Evolutionary conservation across 2,329 filamentous ascomycete species (phyloP).

Genomic region (Aspergillus pseudonomiae): DNA sequence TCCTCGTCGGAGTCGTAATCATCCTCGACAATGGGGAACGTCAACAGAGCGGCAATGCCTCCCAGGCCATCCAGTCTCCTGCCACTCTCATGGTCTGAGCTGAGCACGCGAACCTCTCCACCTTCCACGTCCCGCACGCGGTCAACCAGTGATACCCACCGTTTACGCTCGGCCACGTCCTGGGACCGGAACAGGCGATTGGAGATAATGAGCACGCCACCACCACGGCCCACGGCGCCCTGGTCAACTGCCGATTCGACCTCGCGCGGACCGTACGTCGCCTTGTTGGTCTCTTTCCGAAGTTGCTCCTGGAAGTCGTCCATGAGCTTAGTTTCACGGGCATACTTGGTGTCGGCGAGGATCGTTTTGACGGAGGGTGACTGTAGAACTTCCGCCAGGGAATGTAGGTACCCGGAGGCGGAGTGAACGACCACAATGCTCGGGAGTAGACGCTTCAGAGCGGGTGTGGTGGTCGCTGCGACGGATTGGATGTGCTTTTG

Average conservation of each 20-base stretch:
- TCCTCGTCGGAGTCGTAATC: conserved; percentile 61
- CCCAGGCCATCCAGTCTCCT: conserved; percentile 80
- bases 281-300: conserved; percentile 80
- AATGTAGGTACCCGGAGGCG: conserved; percentile 82
- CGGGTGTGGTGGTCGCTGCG: conserved; percentile 62
- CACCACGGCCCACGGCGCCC: conserved; percentile 84
- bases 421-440: conserved; percentile 73
- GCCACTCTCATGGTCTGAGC: conserved; percentile 92
- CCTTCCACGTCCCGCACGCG: conserved; percentile 79
- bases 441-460: conserved; percentile 68
- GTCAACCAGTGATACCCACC: conserved; percentile 85
- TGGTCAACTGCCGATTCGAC: conserved; percentile 82
- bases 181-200: conserved; percentile 85
- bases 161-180: conserved; percentile 72
- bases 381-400: conserved; percentile 82
- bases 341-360: conserved; percentile 85
- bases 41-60: conserved; percentile 85
- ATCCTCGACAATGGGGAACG: conserved; percentile 81
- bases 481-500: conserved; percentile 69
- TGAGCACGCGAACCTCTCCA: conserved; percentile 85
- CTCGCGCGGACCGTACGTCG: conserved; percentile 85
- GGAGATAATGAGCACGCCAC: conserved; percentile 81
- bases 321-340: conserved; percentile 79
- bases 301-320: conserved; percentile 79
- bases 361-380: conserved; percentile 75